Evolutionary conservation across 345 rosid genomes (phyloP), one percentile per base, ranked within the genome.

Genomic region (Citrus trifoliata): DNA sequence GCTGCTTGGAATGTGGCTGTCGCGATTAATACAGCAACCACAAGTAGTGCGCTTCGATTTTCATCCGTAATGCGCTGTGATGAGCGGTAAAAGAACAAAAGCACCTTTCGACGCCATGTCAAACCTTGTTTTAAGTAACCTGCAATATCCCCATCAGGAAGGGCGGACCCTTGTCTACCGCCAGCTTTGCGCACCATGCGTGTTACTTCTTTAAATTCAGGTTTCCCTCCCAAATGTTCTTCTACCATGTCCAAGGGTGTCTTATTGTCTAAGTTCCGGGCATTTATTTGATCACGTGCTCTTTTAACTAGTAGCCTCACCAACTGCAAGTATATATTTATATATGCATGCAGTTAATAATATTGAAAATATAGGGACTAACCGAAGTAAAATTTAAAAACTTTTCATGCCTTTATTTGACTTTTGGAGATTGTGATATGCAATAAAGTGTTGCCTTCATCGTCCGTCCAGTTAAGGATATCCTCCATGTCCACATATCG

Each of bases 1-100:
- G 40, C 67, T 8, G 84, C 83, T 40, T 70, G 78, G 37, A 70
- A 87, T 0, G 86, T 83, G 16, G 88, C 74, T 32, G 86, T 87
- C 55, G 86, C 69, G 7, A 83, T 83, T 25, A 85, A 48, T 58
- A 83, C 37, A 30, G 79, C 75, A 37, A 79, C 86, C 18, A 83
- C 82, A 48, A 85, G 77, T 53, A 87, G 63, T 1, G 78, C 77
- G 42, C 65, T 87, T 72, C 70, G 76, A 40, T 14, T 79, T 27
- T 71, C 77, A 32, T 71, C 38, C 24, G 89, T 59, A 24, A 80
- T 42, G 35, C 64, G 30, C 32, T 10, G n/a, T 66, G 42, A 68
- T 35, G 9, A 70, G 30, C 81, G 83, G 53, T 59, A 64, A 59
- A 56, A 78, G 71, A 1, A 24, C 18, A 71, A 53, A 10, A 8